These are phyloP conservation scores for Penicillium sp. DNA, from an alignment of 2,329 filamentous ascomycete species.

Conservation along the genomic window DNA sequence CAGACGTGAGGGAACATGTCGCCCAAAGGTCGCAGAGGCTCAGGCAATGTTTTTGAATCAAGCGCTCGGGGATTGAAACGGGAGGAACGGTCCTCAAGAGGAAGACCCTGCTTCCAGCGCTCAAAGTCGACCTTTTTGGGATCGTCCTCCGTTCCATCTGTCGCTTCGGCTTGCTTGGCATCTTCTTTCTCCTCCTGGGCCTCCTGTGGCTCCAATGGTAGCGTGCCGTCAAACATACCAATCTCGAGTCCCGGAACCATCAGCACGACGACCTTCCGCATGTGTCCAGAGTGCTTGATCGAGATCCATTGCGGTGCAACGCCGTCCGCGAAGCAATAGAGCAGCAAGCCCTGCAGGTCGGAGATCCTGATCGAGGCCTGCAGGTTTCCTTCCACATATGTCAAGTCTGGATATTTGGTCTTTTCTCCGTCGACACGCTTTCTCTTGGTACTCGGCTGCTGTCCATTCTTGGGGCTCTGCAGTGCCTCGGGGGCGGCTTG, in stretches of 20 bases:
- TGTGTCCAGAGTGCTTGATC: constrained; percentile 57
- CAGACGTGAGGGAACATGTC: constrained; percentile 86
- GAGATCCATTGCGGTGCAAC: constrained; percentile 65
- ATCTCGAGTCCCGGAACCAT: constrained; percentile 92
- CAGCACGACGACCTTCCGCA: constrained; percentile 77
- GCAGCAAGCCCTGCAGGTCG: constrained; percentile 60
- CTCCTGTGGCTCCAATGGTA: constrained; percentile 42
- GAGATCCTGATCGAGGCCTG: constrained; percentile 59
- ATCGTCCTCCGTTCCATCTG: constrained; percentile 21
- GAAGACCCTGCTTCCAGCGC: constrained; percentile 44
- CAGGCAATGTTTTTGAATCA: constrained; percentile 40
- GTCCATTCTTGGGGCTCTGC: constrained; percentile 7
- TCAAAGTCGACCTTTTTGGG: constrained; percentile 35
- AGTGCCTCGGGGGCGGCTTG: constrained; percentile 8
- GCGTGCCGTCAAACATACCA: constrained; percentile 75
- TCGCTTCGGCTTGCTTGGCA: constrained; percentile 12
- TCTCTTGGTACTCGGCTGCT: constrained; percentile 15
- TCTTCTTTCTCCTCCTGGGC: constrained; percentile 3
- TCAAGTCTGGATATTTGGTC: constrained; percentile 56
- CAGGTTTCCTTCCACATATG: constrained; percentile 56
- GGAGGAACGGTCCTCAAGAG: constrained; percentile 34
- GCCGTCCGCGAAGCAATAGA: constrained; percentile 65
- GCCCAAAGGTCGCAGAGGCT: constrained; percentile 66
- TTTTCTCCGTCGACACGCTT: constrained; percentile 43
- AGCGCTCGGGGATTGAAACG: constrained; percentile 40